Conservation (phyloP, 768 basidiomycete species). For the Suillus fuscotomentosus region DNA sequence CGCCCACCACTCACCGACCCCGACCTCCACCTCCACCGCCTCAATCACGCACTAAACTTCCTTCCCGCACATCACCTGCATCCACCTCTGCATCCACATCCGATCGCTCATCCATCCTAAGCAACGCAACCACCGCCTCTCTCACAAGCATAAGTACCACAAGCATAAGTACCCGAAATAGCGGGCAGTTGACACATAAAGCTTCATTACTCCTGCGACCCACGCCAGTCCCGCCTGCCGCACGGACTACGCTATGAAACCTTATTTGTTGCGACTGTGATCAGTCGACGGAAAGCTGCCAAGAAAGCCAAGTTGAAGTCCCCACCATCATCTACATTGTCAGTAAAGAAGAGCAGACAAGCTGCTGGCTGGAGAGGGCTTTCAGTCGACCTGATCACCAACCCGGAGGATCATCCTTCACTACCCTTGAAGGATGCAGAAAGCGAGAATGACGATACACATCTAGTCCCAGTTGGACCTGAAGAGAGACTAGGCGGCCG, state of each 20-base stretch:
- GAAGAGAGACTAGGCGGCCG: conserved; percentile 55
- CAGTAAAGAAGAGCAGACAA: conserved; percentile 44
- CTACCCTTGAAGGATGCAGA: conserved; percentile 12
- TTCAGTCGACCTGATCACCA: conserved; percentile 64
- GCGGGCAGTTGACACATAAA: conserved; percentile 22
- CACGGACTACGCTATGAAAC: conserved; percentile 65
- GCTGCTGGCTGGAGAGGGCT: conserved; percentile 75
- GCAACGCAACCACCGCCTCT: conserved; percentile 38
- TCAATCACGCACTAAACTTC: conserved; percentile 22
- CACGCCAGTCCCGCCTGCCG: conserved; percentile 65
- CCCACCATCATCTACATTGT: conserved; percentile 18
- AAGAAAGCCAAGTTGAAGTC: conserved; percentile 32
- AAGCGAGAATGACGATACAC: conserved; percentile 22
- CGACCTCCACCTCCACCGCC: conserved; percentile 41
- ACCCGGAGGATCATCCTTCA: conserved; percentile 33
- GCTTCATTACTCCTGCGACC: conserved; percentile 44
- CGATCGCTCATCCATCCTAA: conserved; percentile 64
- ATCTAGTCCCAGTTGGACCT: conserved; percentile 23
- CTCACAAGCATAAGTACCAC: conserved; percentile 37
- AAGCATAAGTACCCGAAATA: conserved; percentile 19
- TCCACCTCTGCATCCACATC: conserved; percentile 45
- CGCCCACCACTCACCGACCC: conserved; percentile 38
- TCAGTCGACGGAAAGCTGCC: conserved; percentile 42
- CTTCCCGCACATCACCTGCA: conserved; percentile 36
- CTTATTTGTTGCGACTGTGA: conserved; percentile 61